These are phyloP conservation scores for Nannizziopsis barbatae DNA, from an alignment of 2,329 filamentous ascomycete genomes.

Conservation along the genomic window DNA sequence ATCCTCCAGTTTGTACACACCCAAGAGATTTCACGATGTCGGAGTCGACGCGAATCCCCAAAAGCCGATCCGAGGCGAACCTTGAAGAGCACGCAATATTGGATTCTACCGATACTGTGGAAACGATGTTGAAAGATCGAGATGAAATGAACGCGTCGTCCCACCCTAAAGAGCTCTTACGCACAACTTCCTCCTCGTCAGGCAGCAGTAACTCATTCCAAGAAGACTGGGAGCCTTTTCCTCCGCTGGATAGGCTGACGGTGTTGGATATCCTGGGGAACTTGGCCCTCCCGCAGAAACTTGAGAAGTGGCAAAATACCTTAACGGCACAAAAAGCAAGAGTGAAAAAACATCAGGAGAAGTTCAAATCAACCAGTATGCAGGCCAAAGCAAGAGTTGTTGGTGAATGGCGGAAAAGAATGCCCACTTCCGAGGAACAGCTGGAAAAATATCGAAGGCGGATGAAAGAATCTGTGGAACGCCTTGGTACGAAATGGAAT, in stretches of 20 bases:
- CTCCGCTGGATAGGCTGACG: conserved; percentile 77
- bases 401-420: conserved; percentile 78
- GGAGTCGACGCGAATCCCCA: conserved; percentile 18
- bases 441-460: conserved; percentile 79
- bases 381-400: conserved; percentile 81
- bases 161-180: conserved; percentile 51
- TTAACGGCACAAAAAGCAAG: conserved; percentile 74
- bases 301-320: conserved; percentile 80
- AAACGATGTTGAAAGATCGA: conserved; percentile 5
- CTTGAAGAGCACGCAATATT: conserved; percentile 15
- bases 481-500: conserved; percentile 74
- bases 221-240: conserved; percentile 76
- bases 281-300: conserved; percentile 72
- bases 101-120: not conserved
- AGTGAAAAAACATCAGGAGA: conserved; percentile 71
- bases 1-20: no score
- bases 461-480: conserved; percentile 82
- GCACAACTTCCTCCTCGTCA: conserved; percentile 56
- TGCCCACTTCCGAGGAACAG: conserved; percentile 82
- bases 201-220: conserved; percentile 78
- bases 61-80: conserved; percentile 19
- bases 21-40: conserved; percentile 18
- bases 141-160: not conserved
- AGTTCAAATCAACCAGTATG: conserved; percentile 61
- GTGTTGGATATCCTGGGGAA: conserved; percentile 93